These are phyloP conservation scores for Ceratocystis colombiana DNA, from an alignment of 2,329 filamentous ascomycete genomes.

Conservation along the genomic window DNA sequence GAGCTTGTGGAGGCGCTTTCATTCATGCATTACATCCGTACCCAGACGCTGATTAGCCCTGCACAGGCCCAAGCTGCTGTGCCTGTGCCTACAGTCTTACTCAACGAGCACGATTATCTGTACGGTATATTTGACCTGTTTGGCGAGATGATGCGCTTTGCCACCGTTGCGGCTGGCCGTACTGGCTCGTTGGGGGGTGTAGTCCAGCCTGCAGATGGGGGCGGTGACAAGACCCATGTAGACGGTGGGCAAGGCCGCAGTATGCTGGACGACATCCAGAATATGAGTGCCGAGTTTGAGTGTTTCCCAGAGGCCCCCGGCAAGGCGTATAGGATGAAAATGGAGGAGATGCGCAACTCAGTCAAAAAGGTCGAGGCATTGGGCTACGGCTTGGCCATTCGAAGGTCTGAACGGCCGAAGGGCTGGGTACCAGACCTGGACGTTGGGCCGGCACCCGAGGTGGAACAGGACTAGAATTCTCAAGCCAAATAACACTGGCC, in stretches of 20 bases:
- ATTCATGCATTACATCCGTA: conserved; percentile 77
- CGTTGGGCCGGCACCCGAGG: conserved; percentile 11
- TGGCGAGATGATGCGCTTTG: conserved; percentile 94
- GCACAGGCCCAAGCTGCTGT: conserved; percentile 47
- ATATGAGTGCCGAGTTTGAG: conserved; percentile 67
- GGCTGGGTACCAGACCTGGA: conserved; percentile 79
- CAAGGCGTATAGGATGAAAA: conserved; percentile 61
- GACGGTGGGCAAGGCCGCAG: conserved; percentile 36
- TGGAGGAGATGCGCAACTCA: conserved; percentile 74
- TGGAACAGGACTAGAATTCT: not conserved
- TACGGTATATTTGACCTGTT: conserved; percentile 88
- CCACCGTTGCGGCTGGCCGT: conserved; percentile 76
- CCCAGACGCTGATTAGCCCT: conserved; percentile 62
- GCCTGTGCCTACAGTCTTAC: conserved; percentile 39
- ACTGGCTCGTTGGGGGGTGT: conserved; percentile 44
- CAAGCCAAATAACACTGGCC: not conserved
- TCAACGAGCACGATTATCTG: conserved; percentile 72
- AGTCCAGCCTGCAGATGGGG: conserved; percentile 25
- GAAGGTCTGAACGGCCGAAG: conserved; percentile 78
- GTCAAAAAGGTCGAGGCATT: conserved; percentile 90
- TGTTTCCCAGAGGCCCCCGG: conserved; percentile 51
- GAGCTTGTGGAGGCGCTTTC: conserved; percentile 89
- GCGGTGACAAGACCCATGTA: not conserved
- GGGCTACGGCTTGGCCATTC: conserved; percentile 76
- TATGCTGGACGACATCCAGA: conserved; percentile 71